Evolutionary conservation across 768 basidiomycete genomes (phyloP).

Genomic region (Russula lepida): DNA sequence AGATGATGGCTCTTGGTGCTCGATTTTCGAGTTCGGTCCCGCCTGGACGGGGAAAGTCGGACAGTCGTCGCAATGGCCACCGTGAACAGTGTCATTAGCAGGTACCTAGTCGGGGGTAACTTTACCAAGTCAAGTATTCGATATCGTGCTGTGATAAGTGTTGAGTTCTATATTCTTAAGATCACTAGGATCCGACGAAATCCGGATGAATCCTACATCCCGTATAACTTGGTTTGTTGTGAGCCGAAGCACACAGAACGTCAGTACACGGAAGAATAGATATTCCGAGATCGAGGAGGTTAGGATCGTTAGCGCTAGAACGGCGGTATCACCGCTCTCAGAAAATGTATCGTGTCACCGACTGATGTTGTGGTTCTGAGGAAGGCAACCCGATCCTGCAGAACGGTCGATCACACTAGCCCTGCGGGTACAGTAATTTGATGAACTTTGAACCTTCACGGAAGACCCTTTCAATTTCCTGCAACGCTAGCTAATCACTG

Average conservation of each 20-base stretch:
- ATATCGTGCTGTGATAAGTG: not conserved
- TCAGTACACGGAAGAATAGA: not conserved
- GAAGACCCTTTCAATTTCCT: not conserved
- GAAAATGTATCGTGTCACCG: not conserved
- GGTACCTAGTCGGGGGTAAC: not conserved
- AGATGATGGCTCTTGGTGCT: not conserved
- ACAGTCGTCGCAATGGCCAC: not conserved
- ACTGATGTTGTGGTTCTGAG: not conserved
- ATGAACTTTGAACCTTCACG: not conserved
- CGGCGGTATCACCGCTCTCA: not conserved
- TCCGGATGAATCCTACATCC: not conserved
- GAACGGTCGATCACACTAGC: not conserved
- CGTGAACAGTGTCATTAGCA: not conserved
- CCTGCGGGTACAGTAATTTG: not conserved
- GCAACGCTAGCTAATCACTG: not conserved
- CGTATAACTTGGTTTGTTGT: not conserved
- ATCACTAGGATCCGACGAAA: not conserved
- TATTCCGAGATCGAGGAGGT: not conserved
- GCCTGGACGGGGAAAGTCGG: not conserved
- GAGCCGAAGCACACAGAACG: not conserved
- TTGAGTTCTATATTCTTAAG: not conserved
- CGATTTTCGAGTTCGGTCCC: not conserved
- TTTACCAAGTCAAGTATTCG: not conserved
- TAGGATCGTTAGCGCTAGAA: not conserved
- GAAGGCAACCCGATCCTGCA: not conserved